phyloP scores from a whole-genome alignment of 148 eudicot genomes.

The Cornus suecica region DNA sequence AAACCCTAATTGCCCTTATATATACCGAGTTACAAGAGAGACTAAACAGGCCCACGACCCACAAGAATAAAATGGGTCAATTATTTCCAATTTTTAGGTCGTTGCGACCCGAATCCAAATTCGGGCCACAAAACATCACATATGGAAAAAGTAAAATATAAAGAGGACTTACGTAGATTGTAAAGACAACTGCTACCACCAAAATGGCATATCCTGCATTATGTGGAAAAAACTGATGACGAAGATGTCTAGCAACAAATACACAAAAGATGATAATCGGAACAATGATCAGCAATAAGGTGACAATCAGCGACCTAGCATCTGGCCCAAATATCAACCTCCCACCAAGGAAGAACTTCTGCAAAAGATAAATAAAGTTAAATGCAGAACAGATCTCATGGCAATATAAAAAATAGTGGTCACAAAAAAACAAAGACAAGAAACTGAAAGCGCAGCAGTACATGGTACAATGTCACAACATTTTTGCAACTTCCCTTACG shows the following conservation, averaged over 20 bases:
- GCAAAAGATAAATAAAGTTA: slow-evolving; percentile 28
- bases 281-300: slow-evolving; percentile 58
- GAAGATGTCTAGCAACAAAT: slow-evolving; percentile 89
- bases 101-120: no score
- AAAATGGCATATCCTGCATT: slow-evolving; percentile 85
- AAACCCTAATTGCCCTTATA: no score
- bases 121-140: no score
- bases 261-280: slow-evolving; percentile 72
- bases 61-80: no score
- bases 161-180: slow-evolving; percentile 59
- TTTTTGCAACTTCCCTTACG: no score
- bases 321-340: slow-evolving; percentile 95
- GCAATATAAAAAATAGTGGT: not conserved
- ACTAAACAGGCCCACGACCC: no score
- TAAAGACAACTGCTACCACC: slow-evolving; percentile 65
- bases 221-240: slow-evolving; percentile 66
- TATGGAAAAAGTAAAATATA: not conserved
- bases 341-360: slow-evolving; percentile 76
- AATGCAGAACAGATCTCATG: not conserved
- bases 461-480: no score
- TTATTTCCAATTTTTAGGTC: no score
- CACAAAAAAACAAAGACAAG: not conserved
- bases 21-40: no score
- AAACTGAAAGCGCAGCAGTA: no score
- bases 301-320: slow-evolving; percentile 77